These are phyloP conservation scores for Auriculariales sp. DNA, from an alignment of 768 basidiomycete species.

Conservation along the genomic window DNA sequence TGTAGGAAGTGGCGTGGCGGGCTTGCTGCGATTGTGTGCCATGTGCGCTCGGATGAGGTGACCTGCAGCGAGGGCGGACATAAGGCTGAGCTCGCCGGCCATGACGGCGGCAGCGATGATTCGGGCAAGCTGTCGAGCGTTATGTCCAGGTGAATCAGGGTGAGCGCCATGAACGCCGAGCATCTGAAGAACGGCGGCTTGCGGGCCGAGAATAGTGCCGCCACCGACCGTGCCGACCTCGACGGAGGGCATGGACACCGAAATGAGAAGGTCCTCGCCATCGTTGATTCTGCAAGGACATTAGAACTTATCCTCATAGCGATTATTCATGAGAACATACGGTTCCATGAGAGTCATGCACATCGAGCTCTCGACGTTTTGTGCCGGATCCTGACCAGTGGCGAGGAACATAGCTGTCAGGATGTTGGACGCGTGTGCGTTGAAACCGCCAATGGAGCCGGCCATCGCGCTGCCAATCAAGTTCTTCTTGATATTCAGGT, in stretches of 20 bases:
- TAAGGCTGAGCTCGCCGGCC: constrained; percentile 89
- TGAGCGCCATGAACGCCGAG: constrained; percentile 88
- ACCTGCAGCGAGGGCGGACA: constrained; percentile 87
- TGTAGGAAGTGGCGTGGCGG: constrained; percentile 52
- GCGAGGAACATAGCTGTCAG: constrained; percentile 91
- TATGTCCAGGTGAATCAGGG: constrained; percentile 70
- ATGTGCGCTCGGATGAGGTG: constrained; percentile 90
- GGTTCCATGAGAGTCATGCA: constrained; percentile 99
- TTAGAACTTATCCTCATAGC: neutral
- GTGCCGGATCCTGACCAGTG: constrained; percentile 96
- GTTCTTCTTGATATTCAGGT: constrained; percentile 94
- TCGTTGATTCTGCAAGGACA: constrained; percentile 54
- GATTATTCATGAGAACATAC: constrained; percentile 33
- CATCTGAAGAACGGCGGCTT: constrained; percentile 83
- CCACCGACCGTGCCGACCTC: constrained; percentile 98
- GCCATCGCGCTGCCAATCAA: constrained; percentile 96
- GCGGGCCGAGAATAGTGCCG: constrained; percentile 84
- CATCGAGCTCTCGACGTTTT: constrained; percentile 96
- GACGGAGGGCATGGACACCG: constrained; percentile 95
- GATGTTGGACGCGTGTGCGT: constrained; percentile 97
- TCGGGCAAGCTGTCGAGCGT: constrained; percentile 79
- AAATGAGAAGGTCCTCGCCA: constrained; percentile 82
- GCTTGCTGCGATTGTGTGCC: constrained; percentile 76
- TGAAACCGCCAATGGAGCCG: constrained; percentile 93
- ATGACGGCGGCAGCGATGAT: constrained; percentile 88